Evolutionary conservation across 2,329 filamentous ascomycete genomes (phyloP).

Genomic region (Aspergillus fijiensis): DNA sequence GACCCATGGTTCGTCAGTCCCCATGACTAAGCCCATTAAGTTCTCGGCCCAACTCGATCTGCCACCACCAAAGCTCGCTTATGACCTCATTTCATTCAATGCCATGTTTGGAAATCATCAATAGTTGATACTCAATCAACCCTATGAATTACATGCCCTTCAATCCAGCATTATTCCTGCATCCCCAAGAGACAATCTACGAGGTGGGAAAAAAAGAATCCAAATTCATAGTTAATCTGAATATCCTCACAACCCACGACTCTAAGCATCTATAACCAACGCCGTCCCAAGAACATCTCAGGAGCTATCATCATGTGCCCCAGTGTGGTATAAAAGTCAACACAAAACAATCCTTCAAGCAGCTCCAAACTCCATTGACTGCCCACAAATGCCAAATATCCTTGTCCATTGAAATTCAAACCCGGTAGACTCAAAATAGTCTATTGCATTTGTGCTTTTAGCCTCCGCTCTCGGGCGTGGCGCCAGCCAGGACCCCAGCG

Average conservation of each 20-base stretch:
- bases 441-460: slow-evolving; percentile 2
- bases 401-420: not conserved
- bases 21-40: not conserved
- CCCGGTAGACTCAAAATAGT: not conserved
- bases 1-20: not conserved
- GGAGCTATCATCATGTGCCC: not conserved
- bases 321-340: not conserved
- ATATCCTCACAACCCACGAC: no score
- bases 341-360: not conserved
- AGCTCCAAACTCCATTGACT: not conserved
- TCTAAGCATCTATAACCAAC: not conserved
- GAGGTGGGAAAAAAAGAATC: no score
- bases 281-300: not conserved
- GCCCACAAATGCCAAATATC: not conserved
- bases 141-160: no score
- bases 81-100: not conserved
- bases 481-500: slow-evolving; percentile 31
- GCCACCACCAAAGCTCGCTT: not conserved
- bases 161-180: no score
- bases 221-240: no score
- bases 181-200: no score
- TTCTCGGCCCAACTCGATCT: not conserved
- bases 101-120: no score
- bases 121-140: not conserved
- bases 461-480: slow-evolving; percentile 17